Conservation (phyloP, 495 filamentous ascomycete species). For the Neurospora cerealis region DNA sequence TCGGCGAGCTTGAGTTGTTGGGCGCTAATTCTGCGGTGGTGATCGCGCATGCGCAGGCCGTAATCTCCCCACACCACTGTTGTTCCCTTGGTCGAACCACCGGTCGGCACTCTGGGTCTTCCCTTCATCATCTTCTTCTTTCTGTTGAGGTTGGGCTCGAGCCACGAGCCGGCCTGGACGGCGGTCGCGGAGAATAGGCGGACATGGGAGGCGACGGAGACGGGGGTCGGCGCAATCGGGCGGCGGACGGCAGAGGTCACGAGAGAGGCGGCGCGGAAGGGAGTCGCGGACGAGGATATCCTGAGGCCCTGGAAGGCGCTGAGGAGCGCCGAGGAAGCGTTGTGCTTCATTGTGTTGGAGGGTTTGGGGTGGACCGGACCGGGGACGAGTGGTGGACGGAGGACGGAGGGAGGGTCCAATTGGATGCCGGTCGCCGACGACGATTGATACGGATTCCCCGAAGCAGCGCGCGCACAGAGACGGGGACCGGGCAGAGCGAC, state of each 20-base stretch:
- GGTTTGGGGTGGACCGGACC: neutral
- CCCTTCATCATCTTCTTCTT: constrained; percentile 85
- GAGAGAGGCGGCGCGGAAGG: constrained; percentile 20
- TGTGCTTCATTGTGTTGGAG: constrained; percentile 29
- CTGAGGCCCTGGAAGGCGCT: constrained; percentile 33
- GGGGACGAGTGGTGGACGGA: neutral
- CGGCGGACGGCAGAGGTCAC: constrained; percentile 13
- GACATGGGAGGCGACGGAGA: constrained; percentile 19
- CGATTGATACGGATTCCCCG: neutral
- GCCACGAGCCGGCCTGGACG: constrained; percentile 55
- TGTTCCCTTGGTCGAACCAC: constrained; percentile 82
- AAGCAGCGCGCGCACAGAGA: neutral
- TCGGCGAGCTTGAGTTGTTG: constrained; percentile 77
- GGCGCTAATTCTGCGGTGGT: constrained; percentile 86
- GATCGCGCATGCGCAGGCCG: constrained; percentile 85
- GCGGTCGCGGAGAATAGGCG: constrained; percentile 70
- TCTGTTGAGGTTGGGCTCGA: constrained; percentile 64
- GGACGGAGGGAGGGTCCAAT: neutral
- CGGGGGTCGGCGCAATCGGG: neutral
- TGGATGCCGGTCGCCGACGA: neutral
- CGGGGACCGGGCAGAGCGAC: neutral
- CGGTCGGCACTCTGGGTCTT: constrained; percentile 75
- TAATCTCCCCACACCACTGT: constrained; percentile 96
- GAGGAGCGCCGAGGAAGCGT: constrained; percentile 27
- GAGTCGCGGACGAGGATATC: constrained; percentile 22